Conservation (phyloP, 2,329 filamentous ascomycete species). For the Ploettnerulaceae sp. region DNA sequence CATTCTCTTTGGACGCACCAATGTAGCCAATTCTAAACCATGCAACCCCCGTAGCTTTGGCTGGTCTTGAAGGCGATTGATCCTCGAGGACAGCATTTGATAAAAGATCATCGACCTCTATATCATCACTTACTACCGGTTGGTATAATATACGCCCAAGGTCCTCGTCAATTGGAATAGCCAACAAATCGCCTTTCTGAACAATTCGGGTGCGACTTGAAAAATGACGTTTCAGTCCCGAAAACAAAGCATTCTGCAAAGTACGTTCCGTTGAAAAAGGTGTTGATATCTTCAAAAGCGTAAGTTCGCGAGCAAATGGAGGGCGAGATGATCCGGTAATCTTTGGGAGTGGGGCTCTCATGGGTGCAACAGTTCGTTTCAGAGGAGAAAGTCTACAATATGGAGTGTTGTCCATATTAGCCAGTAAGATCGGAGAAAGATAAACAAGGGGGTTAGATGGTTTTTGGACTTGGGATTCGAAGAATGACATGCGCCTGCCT, state of each 20-base stretch:
- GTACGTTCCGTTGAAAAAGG: constrained; percentile 81
- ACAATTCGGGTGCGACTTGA: constrained; percentile 76
- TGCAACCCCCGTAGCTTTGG: constrained; percentile 53
- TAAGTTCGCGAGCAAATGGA: constrained; percentile 68
- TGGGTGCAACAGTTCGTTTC: constrained; percentile 45
- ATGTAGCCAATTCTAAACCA: constrained; percentile 92
- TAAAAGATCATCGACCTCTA: constrained; percentile 64
- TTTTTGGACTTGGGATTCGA: constrained; percentile 62
- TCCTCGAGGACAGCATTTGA: constrained; percentile 49
- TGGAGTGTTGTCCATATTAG: constrained; percentile 74
- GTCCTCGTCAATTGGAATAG: constrained; percentile 80
- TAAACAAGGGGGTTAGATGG: constrained; percentile 59
- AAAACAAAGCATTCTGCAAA: constrained; percentile 79
- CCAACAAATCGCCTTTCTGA: constrained; percentile 81
- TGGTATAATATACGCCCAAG: constrained; percentile 80
- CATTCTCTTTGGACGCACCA: constrained; percentile 48
- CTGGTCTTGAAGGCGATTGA: constrained; percentile 34
- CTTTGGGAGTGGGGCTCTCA: constrained; percentile 50
- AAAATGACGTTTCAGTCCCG: constrained; percentile 84
- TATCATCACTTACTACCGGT: constrained; percentile 49
- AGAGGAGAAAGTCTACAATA: constrained; percentile 76
- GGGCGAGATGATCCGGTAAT: constrained; percentile 52
- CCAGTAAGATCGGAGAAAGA: constrained; percentile 78
- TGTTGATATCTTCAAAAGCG: constrained; percentile 81
- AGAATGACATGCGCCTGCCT: constrained; percentile 54